Conservation (phyloP, 108 stramenopile species). For the Cyclotella atomus region DNA sequence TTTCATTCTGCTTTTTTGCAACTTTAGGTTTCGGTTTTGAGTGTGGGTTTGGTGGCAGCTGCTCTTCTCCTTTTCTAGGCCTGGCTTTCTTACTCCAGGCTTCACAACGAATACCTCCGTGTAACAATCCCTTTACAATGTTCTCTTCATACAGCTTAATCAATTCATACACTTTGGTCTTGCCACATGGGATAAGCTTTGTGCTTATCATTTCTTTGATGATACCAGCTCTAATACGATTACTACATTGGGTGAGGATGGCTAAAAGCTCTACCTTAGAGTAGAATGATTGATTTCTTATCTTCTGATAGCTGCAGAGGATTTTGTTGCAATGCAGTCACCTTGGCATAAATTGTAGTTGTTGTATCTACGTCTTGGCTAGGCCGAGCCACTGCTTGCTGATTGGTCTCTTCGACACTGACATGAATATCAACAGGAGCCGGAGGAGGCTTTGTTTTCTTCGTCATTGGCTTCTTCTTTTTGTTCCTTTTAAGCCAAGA, state of each 20-base stretch:
- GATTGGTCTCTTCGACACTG: not conserved
- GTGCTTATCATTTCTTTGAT: not conserved
- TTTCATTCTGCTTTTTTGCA: not conserved
- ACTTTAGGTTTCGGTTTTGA: not conserved
- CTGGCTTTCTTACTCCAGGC: not conserved
- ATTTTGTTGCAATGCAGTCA: not conserved
- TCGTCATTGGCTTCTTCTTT: not conserved
- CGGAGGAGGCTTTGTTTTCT: not conserved
- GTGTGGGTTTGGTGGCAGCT: too few relatives aligned
- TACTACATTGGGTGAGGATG: not conserved
- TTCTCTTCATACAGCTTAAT: not conserved
- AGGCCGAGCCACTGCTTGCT: not conserved
- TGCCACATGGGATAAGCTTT: not conserved
- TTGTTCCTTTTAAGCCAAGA: not conserved
- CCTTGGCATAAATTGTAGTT: not conserved
- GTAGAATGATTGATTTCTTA: not conserved
- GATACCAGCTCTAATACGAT: not conserved
- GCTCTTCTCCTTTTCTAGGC: not conserved
- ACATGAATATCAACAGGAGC: not conserved
- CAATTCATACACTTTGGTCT: not conserved
- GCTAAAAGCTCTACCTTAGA: not conserved
- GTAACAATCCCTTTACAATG: not conserved
- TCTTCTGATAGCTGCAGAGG: not conserved
- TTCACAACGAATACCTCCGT: not conserved
- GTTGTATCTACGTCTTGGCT: too few relatives aligned